Evolutionary conservation across 805 yeast species (phyloP), one percentile per base, ranked within the genome.

Genomic region (Saturnispora mendoncae): DNA sequence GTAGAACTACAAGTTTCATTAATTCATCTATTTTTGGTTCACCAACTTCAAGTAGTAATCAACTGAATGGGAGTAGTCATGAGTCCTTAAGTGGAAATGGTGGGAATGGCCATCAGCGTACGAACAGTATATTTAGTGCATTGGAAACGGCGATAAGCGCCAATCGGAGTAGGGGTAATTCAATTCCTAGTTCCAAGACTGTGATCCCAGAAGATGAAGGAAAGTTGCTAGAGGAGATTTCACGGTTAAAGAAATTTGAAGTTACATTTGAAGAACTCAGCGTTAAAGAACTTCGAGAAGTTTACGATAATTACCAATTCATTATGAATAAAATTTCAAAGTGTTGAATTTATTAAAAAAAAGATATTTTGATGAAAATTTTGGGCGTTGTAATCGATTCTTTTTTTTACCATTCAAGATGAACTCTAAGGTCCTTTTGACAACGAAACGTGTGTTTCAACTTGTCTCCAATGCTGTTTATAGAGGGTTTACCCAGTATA

Each of bases 131-230:
- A 25, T 40, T 60, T 15, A 55, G 51, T 27, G 52, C 64, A 3
- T 46, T 62, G 17, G 66, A 61, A 36, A 56, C 44, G 40, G 65
- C 64, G 1, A 46, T 61, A 34, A 64, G 58, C 14, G 58, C 50
- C 32, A 62, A 51, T 3, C 55, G 64, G 31, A 58, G 62, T 36
- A 40, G 65, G 12, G 62, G 60, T 6, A 58, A 48, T 21, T 51
- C 56, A 27, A 35, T 25, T n/a, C 26, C 46, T 21, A 25, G 9
- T 27, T 4, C 13, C 15, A 7, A 48, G 51, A 6, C 13, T 19
- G 43, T 48, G 8, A 49, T 29, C n/a, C 40, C 24, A 13, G 19
- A 18, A 25, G 34, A 19, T 19, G 37, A 28, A 14, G 21, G 35
- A 9, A 39, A 38, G 14, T 30, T 38, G 4, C 8, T 30, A 10